Evolutionary conservation across 305 asterid species (phyloP).

Genomic region (Fraxinus nigra): DNA sequence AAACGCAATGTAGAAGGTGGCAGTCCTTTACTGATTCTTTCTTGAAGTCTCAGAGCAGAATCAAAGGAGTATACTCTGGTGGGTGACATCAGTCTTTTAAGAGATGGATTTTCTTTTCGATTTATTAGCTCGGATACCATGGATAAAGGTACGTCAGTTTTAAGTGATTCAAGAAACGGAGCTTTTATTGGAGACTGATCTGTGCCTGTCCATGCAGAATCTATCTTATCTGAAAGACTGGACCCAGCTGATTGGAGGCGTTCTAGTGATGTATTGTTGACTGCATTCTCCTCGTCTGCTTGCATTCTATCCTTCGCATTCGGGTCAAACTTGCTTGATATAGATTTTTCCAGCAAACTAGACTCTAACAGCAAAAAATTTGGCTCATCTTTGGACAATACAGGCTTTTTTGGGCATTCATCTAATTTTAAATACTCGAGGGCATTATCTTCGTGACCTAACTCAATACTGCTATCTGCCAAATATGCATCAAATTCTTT

Average conservation of each 20-base stretch:
- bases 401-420: constrained; percentile 25
- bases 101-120: constrained; percentile 35
- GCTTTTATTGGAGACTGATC: constrained; percentile 36
- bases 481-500: constrained; percentile 35
- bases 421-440: constrained; percentile 31
- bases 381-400: constrained; percentile 27
- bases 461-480: constrained; percentile 32
- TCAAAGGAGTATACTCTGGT: constrained; percentile 81
- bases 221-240: constrained; percentile 80
- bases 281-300: constrained; percentile 27
- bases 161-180: constrained; percentile 26
- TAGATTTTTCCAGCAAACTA: constrained; percentile 27
- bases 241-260: constrained; percentile 68
- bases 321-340: constrained; percentile 19
- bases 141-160: constrained; percentile 32
- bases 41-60: constrained; percentile 79
- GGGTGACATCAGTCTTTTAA: constrained; percentile 45
- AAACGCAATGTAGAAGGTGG: constrained; percentile 63
- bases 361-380: constrained; percentile 25
- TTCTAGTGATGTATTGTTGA: constrained; percentile 37
- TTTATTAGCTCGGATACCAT: constrained; percentile 22
- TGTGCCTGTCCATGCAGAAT: constrained; percentile 89
- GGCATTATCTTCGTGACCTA: constrained; percentile 34
- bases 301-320: constrained; percentile 18
- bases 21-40: constrained; percentile 57